These are phyloP conservation scores for Myxozyma monticola DNA, from an alignment of 805 yeast species.

Conservation along the genomic window DNA sequence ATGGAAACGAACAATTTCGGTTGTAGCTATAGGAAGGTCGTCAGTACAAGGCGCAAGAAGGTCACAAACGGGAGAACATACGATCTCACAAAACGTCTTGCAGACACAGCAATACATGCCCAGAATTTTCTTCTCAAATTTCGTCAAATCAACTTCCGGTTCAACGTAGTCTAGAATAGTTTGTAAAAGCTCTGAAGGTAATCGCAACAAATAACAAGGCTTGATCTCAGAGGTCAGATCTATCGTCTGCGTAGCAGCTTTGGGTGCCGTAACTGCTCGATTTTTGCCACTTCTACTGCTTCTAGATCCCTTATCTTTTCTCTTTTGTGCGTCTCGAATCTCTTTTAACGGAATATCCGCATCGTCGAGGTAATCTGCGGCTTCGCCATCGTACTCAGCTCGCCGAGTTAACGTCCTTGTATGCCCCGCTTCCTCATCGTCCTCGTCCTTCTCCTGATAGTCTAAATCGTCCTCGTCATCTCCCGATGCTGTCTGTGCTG, in stretches of 20 bases:
- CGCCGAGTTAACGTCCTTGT: neutral
- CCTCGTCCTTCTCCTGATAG: conserved; percentile 5
- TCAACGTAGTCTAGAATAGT: conserved; percentile 12
- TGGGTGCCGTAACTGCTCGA: neutral
- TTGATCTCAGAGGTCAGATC: neutral
- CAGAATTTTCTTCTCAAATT: conserved; percentile 11
- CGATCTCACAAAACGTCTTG: conserved; percentile 18
- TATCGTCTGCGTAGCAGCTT: neutral
- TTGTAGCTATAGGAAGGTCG: conserved; percentile 15
- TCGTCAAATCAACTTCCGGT: conserved; percentile 8
- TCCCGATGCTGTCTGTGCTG: conserved; percentile 22
- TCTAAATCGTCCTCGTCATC: conserved; percentile 26
- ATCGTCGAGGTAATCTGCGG: neutral
- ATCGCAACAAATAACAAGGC: conserved; percentile 1
- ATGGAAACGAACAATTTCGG: conserved; percentile 20
- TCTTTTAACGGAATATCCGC: conserved; percentile 2
- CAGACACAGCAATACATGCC: conserved; percentile 13
- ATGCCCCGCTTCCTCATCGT: neutral
- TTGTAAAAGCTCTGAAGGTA: conserved; percentile 13
- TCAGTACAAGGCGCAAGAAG: neutral
- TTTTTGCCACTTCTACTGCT: neutral
- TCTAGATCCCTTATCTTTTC: neutral
- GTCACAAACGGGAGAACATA: neutral
- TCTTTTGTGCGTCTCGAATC: neutral
- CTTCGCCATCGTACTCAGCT: neutral